Evolutionary conservation across 352 stramenopile genomes (phyloP), one percentile per base, ranked within the genome.

Genomic region (Phytopythium vexans): DNA sequence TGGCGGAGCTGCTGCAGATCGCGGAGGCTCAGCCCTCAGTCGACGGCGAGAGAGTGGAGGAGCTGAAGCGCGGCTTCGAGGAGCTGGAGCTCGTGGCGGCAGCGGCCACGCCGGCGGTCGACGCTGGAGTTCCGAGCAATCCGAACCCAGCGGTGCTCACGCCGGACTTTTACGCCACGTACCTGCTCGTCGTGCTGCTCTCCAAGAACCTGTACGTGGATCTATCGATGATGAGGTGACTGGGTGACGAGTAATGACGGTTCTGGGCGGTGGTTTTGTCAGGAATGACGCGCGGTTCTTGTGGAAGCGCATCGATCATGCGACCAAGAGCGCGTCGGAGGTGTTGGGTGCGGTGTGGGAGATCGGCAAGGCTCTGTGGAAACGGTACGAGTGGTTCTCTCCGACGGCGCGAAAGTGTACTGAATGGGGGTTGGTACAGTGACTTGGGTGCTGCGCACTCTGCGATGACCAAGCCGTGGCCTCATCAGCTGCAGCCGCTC

Each of bases 241-340:
- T 44, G 41, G 14, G 33, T 27, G 9, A 40, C 14, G 6, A 42
- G 8, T 9, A 12, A 9, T 44, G 9, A 38, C 5, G 31, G 40
- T 44, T 49, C 8, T 40, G 4, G 27, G 14, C 8, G 8, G 47
- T 62, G 31, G 27, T 16, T 27, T 42, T 51, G 8, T 9, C 27
- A 82, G 66, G 35, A 86, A 88, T 38, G 77, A 88, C 35, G 77
- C 80, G 37, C 77, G 80, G 8, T 90, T 90, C 41, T 60, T 90
- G 54, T 90, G 80, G 80, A 88, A 88, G 57, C 80, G 80, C 35
- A 82, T 90, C 32, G 48, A 65, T 1, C 1, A 31, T 2, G 68
- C 68, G 31, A 66, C 59, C 5, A 90, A 88, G 57, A 55, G 77
- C 21, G 48, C 38, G 3, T 76, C 68, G 0, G 64, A 84, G 36